Base-by-base conservation (phyloP, 2,329 filamentous ascomycete genomes). In the Zasmidium citrigriseum region DNA sequence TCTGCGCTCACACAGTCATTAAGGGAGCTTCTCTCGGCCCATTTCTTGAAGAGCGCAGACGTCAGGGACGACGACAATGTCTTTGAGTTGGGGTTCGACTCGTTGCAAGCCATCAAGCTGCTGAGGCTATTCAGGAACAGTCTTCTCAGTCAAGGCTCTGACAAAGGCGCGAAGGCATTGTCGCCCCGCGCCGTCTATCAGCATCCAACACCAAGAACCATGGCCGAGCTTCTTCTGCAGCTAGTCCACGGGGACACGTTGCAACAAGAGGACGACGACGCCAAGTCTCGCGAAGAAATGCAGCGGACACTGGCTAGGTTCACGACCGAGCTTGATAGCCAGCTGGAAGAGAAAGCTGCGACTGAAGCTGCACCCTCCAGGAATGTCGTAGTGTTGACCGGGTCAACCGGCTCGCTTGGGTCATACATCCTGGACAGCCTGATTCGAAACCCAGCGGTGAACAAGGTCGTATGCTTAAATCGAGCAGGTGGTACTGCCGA, bases 341-440 rank as follows among this genome's bases (percentile, higher is more conserved):
- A 21, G 9, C 7, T 25, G 11, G 47, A 50, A 25, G 20, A 50
- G 47, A 11, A 10, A 18, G 14, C 7, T 16, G 1, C 2, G 3
- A 2, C 18, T n/a, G 34, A 50, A 20, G 11, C 23, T 25, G 12
- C 18, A 12, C 23, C 47, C 20, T 18, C 11, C 14, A 20, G 21
- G 18, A 27, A 29, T n/a, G 50, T 52, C 9, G 62, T 75, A 3
- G 52, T 72, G 16, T 52, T 75, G 14, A 75, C 73, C 2, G 72
- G 73, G 1, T 69, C 67, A 0, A 74, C 73, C 2, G 73, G 73
- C 7, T 67, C 70, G 0, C 58, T 75, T 0, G 72, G 73, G 0
- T 69, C 62, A 18, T 72, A 72, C 53, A 38, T 75, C 4, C 66
- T 74, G 1, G 57, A 69, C 14, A 55, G 48, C 10, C 59, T 74